Conservation (phyloP, 495 filamentous ascomycete species). For the Daldinia vernicosa region DNA sequence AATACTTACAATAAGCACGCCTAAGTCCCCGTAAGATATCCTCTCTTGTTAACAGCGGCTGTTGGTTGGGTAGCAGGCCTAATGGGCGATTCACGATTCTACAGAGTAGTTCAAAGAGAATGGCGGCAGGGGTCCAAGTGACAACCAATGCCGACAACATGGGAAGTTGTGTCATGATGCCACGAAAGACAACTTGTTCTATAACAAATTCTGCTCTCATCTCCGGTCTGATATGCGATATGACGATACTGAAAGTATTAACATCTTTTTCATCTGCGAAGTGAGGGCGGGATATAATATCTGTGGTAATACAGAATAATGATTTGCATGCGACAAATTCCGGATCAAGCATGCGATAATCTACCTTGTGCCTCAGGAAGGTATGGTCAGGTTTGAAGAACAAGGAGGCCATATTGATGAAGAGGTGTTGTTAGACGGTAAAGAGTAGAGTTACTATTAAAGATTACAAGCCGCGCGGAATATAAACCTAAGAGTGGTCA, state of each 20-base stretch:
- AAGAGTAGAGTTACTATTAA: neutral
- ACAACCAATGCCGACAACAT: accelerated
- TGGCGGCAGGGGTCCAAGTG: neutral
- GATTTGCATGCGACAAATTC: neutral
- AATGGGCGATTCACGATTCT: neutral
- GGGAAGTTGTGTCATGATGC: neutral
- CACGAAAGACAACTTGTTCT: neutral
- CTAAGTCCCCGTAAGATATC: neutral
- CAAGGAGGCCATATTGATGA: neutral
- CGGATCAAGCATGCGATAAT: neutral
- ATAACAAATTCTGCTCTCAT: neutral
- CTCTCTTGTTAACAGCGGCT: neutral
- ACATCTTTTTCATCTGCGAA: neutral
- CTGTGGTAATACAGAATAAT: neutral
- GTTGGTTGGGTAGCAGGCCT: neutral
- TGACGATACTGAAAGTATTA: neutral
- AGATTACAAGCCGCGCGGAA: neutral
- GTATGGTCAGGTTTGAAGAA: neutral
- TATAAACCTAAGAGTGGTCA: no score
- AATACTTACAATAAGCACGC: neutral
- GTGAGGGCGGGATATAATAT: neutral
- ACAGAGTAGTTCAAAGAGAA: neutral
- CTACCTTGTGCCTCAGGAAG: neutral
- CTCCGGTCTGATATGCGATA: neutral
- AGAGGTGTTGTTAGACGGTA: neutral